Evolutionary conservation across 2,329 filamentous ascomycete species (phyloP).

Genomic region (Fusarium circinatum): DNA sequence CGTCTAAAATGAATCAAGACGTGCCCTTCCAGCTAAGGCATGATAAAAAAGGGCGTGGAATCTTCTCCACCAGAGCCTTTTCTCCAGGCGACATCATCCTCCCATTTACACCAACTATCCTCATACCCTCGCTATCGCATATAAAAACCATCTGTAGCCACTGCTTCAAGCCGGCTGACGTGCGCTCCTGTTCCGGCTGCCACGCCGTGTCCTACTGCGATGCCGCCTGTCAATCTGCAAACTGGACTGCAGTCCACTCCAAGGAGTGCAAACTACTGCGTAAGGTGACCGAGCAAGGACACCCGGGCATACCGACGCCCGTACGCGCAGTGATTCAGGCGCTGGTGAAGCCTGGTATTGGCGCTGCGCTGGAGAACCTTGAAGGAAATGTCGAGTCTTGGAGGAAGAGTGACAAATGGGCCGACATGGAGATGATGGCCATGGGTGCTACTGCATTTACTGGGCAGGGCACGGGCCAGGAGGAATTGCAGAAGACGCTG

Average conservation of each 20-base stretch:
- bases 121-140: constrained; percentile 58
- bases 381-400: constrained; percentile 59
- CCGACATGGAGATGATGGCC: constrained; percentile 62
- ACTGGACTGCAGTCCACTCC: constrained; percentile 64
- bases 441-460: constrained; percentile 55
- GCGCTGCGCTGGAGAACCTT: constrained; percentile 51
- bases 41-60: constrained; percentile 56
- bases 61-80: constrained; percentile 57
- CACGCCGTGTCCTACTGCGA: constrained; percentile 65
- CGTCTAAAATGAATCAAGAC: constrained; percentile 23
- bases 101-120: constrained; percentile 56
- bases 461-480: constrained; percentile 50
- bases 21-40: constrained; percentile 41
- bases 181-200: constrained; percentile 63
- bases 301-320: constrained; percentile 60
- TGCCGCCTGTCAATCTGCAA: constrained; percentile 61
- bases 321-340: constrained; percentile 65
- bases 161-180: constrained; percentile 54
- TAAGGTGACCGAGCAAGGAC: constrained; percentile 41
- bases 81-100: constrained; percentile 58
- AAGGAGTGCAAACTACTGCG: constrained; percentile 63
- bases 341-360: constrained; percentile 53
- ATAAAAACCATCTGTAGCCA: constrained; percentile 58
- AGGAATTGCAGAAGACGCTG: constrained; percentile 53
- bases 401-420: constrained; percentile 52